Evolutionary conservation across 2,329 filamentous ascomycete genomes (phyloP).

Genomic region (Aspergillus quadrilineatus): DNA sequence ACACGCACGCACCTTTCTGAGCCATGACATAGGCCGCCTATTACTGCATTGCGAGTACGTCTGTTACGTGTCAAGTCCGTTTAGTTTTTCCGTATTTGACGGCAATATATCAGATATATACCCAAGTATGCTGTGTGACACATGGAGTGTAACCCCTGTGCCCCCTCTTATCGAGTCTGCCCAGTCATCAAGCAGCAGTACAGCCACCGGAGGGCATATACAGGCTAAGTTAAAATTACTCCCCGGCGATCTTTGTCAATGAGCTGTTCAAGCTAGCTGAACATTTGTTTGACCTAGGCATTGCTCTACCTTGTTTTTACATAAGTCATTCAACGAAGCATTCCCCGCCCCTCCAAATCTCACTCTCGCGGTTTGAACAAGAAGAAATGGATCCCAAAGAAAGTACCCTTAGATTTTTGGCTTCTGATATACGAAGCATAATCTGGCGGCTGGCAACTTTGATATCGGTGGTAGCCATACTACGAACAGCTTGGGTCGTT

Average conservation of each 20-base stretch:
- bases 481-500: constrained; percentile 10
- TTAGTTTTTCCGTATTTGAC: not conserved
- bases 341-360: not conserved
- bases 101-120: not conserved
- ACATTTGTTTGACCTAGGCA: not conserved
- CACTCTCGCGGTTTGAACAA: not conserved
- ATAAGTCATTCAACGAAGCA: not conserved
- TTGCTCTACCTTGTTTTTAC: not conserved
- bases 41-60: not conserved
- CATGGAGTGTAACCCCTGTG: not conserved
- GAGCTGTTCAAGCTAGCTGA: not conserved
- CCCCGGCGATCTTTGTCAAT: not conserved
- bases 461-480: not conserved
- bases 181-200: not conserved
- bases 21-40: not conserved
- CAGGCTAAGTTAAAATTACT: not conserved
- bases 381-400: not conserved
- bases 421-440: not conserved
- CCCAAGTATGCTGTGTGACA: not conserved
- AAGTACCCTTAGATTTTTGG: not conserved
- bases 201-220: not conserved
- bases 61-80: not conserved
- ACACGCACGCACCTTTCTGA: not conserved
- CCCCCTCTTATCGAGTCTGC: not conserved
- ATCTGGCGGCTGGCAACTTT: constrained; percentile 4